These are phyloP conservation scores for Terfezia boudieri DNA, from an alignment of 495 filamentous ascomycete genomes.

Conservation along the genomic window DNA sequence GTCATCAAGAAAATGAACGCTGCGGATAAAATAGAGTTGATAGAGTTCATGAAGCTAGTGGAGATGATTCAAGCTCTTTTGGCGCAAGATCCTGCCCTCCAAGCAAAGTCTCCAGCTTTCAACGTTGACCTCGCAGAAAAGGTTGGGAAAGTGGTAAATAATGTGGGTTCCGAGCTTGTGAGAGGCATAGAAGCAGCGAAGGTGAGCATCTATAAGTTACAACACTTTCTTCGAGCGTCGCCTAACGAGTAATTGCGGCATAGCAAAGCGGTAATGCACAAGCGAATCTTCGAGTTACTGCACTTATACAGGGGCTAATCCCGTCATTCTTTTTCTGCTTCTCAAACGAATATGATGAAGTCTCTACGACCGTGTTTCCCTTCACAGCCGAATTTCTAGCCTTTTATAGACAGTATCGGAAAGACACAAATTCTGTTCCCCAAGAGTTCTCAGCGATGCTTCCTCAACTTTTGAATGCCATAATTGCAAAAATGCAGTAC, in stretches of 20 bases:
- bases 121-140: constrained; percentile 87
- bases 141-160: constrained; percentile 91
- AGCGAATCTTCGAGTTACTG: constrained; percentile 39
- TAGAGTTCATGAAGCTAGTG: constrained; percentile 65
- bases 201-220: too few relatives aligned
- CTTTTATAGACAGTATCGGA: constrained; percentile 49
- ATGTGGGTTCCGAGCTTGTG: constrained; percentile 61
- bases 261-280: constrained; percentile 33
- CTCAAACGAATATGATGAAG: constrained; percentile 91
- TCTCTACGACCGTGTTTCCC: constrained; percentile 83
- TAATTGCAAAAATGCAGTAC: constrained; percentile 86
- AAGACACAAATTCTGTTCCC: constrained; percentile 34
- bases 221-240: too few relatives aligned
- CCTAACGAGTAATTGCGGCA: not conserved
- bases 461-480: constrained; percentile 66
- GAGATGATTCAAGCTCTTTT: constrained; percentile 54
- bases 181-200: constrained; percentile 35
- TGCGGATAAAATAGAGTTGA: constrained; percentile 79
- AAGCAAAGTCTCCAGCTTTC: constrained; percentile 60
- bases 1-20: constrained; percentile 95
- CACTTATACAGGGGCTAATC: constrained; percentile 56
- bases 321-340: constrained; percentile 79
- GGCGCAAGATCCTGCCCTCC: constrained; percentile 52
- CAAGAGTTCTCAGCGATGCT: constrained; percentile 49
- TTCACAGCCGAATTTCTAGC: constrained; percentile 77